Evolutionary conservation across 2,329 filamentous ascomycete species (phyloP).

Genomic region (Colletotrichum neosansevieriae): DNA sequence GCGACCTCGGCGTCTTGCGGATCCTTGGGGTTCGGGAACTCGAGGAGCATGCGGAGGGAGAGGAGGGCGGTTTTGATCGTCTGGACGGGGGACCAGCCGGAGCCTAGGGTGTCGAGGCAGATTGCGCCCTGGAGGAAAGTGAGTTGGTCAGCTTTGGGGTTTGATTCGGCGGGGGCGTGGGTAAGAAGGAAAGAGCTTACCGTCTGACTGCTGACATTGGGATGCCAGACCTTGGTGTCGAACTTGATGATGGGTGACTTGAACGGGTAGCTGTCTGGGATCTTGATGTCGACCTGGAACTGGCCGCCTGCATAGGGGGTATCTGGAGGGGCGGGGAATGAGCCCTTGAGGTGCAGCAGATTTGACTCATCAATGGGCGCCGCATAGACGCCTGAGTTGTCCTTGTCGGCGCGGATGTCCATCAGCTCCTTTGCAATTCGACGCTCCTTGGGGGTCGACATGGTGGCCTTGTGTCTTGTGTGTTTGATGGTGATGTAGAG

Average conservation of each 20-base stretch:
- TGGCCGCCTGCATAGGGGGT: slow-evolving; percentile 92
- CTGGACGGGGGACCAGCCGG: slow-evolving; percentile 93
- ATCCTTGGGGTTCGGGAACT: slow-evolving; percentile 93
- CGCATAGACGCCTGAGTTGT: slow-evolving; percentile 81
- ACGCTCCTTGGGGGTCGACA: slow-evolving; percentile 66
- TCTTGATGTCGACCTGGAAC: slow-evolving; percentile 85
- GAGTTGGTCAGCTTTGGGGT: background rate
- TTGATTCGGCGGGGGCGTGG: background rate
- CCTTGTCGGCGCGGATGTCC: slow-evolving; percentile 79
- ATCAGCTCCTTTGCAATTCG: slow-evolving; percentile 81
- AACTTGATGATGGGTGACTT: slow-evolving; percentile 92
- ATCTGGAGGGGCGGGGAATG: slow-evolving; percentile 88
- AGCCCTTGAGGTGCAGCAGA: slow-evolving; percentile 84
- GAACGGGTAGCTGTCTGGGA: slow-evolving; percentile 93
- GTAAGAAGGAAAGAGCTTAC: slow-evolving; percentile 63
- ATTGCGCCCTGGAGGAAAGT: slow-evolving; percentile 81
- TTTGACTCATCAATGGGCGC: slow-evolving; percentile 74
- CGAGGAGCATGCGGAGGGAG: slow-evolving; percentile 91
- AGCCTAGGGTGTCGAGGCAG: slow-evolving; percentile 91
- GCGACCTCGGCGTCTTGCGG: slow-evolving; percentile 97
- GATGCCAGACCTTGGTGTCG: slow-evolving; percentile 95
- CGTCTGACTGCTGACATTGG: slow-evolving; percentile 94
- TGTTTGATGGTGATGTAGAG: background rate
- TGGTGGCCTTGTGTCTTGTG: slow-evolving; percentile 45
- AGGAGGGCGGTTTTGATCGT: slow-evolving; percentile 97